phyloP scores from a whole-genome alignment of 164 flowering plant genomes.

The Akebia trifoliata region DNA sequence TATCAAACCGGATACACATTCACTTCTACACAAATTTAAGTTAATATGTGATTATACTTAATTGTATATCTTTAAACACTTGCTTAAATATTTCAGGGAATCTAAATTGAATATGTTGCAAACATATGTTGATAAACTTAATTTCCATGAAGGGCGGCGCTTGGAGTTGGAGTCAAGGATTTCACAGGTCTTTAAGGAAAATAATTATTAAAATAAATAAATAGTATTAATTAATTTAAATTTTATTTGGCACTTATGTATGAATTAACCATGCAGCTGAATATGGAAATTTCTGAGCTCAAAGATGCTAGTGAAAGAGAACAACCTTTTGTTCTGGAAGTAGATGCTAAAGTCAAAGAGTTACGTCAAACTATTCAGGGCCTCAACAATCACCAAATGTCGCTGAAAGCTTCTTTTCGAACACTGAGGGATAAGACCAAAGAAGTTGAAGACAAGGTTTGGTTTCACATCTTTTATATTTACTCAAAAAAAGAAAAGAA shows the following conservation, averaged over 20 bases:
- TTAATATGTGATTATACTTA: too few species aligned
- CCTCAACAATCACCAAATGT: slow-evolving; percentile 72
- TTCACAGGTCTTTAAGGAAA: slow-evolving; percentile 41
- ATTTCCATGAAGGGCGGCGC: slow-evolving; percentile 36
- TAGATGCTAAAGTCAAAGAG: slow-evolving; percentile 63
- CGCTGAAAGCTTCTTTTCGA: slow-evolving; percentile 42
- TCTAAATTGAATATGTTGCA: slow-evolving; percentile 43
- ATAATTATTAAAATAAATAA: background rate
- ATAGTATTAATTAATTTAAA: background rate
- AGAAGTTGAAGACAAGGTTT: slow-evolving; percentile 74
- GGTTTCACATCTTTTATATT: background rate
- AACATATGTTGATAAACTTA: slow-evolving; percentile 41
- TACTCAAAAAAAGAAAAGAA: too few species aligned
- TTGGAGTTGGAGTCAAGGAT: slow-evolving; percentile 46
- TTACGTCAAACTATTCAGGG: slow-evolving; percentile 49
- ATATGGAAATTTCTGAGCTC: slow-evolving; percentile 44
- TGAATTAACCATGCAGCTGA: slow-evolving; percentile 43
- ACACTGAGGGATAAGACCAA: slow-evolving; percentile 56
- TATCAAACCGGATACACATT: too few species aligned
- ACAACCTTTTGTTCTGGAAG: slow-evolving; percentile 60
- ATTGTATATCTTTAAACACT: too few species aligned
- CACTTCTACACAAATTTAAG: too few species aligned
- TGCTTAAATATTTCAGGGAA: slow-evolving; percentile 39
- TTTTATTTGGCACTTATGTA: slow-evolving; percentile 1
- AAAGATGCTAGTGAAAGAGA: slow-evolving; percentile 61